Percentiles rank a stretch among this genome's conserved stretches.
Evolutionary conservation across 352 stramenopile species (phyloP).

Genomic region (Lagenidium giganteum): DNA sequence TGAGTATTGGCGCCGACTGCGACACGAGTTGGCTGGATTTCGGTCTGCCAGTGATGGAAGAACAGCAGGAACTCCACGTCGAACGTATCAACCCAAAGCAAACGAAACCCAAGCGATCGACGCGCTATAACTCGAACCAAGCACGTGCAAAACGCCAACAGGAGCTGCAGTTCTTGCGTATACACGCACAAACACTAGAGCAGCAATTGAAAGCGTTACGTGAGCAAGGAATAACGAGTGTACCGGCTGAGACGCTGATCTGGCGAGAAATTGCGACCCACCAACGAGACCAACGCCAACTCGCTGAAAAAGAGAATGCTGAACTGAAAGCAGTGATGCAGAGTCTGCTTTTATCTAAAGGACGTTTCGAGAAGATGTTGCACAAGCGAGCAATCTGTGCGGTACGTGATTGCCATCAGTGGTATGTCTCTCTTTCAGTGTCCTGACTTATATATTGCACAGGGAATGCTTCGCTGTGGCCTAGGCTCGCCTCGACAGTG

Average conservation of each 20-base stretch:
- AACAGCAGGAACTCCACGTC: too few species aligned
- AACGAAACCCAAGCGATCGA: too few species aligned
- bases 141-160: too few species aligned
- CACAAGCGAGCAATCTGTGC: conserved; percentile 27
- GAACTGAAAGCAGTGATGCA: conserved; percentile 45
- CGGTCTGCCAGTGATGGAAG: too few species aligned
- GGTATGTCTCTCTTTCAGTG: not conserved
- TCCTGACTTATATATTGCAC: conserved; percentile 1
- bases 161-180: too few species aligned
- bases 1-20: too few species aligned
- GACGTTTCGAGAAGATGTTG: conserved; percentile 32
- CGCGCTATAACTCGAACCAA: too few species aligned
- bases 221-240: too few species aligned
- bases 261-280: conserved; percentile 18
- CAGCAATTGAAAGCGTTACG: not conserved
- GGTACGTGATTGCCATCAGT: conserved; percentile 13
- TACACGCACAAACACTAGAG: conserved; percentile 8
- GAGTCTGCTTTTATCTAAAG: conserved; percentile 41
- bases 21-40: too few species aligned
- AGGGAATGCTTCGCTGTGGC: conserved; percentile 12
- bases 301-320: conserved; percentile 36
- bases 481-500: conserved; percentile 15
- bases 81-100: too few species aligned
- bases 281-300: conserved; percentile 13
- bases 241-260: too few species aligned